phyloP scores from a whole-genome alignment of 1,284 basidiomycete species.

The Microbotryum lychnidis-dioicae region DNA sequence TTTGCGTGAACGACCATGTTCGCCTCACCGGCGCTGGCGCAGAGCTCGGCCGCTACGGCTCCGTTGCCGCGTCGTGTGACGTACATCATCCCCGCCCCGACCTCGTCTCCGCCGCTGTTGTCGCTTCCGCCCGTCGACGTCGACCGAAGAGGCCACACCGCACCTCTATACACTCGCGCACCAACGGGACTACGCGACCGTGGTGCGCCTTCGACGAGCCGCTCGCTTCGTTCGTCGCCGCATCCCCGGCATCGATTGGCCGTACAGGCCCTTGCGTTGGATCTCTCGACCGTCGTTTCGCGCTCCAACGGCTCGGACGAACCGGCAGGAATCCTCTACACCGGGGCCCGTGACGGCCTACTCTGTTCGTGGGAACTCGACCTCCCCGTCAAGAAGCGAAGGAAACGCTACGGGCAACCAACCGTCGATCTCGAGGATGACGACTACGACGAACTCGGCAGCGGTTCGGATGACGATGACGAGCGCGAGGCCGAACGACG shows the following conservation, averaged over 20 bases:
- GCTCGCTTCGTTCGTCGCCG: conserved; percentile 8
- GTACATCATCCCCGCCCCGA: conserved; percentile 71
- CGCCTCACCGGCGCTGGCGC: neutral
- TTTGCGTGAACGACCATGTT: too few species aligned
- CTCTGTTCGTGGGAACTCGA: conserved; percentile 85
- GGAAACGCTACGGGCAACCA: conserved; percentile 39
- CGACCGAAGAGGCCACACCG: conserved; percentile 36
- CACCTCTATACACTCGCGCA: conserved; percentile 20
- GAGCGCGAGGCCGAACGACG: conserved; percentile 31
- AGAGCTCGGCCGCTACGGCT: neutral
- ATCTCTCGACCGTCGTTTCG: conserved; percentile 64
- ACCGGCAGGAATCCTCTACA: conserved; percentile 87
- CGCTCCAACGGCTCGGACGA: conserved; percentile 41
- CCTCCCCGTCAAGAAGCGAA: conserved; percentile 48
- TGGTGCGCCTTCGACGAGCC: conserved; percentile 7
- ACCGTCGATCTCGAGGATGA: conserved; percentile 11
- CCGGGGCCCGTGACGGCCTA: conserved; percentile 84
- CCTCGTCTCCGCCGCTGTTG: conserved; percentile 54
- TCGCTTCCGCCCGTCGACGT: conserved; percentile 58
- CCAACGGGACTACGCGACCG: conserved; percentile 18
- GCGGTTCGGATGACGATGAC: neutral
- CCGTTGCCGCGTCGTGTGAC: conserved; percentile 54
- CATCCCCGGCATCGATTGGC: conserved; percentile 80
- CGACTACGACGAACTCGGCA: conserved; percentile 17
- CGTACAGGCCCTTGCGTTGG: conserved; percentile 74